These are phyloP conservation scores for Chernovozyma sophiae-reginae DNA, from an alignment of 1,139 yeast genomes.

Conservation along the genomic window DNA sequence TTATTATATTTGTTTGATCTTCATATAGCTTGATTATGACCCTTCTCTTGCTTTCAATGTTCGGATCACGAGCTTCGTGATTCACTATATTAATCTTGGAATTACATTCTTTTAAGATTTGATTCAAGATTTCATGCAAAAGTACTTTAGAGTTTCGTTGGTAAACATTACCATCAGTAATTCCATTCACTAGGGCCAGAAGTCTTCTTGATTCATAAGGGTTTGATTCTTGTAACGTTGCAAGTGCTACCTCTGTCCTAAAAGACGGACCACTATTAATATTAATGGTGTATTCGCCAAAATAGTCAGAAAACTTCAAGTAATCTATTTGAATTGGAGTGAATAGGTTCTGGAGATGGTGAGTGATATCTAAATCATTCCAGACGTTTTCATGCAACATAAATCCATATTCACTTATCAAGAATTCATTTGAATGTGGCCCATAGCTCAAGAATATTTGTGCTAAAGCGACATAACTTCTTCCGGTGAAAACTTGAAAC, in stretches of 20 bases:
- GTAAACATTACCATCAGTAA: constrained; percentile 43
- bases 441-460: constrained; percentile 80
- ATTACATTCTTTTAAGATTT: constrained; percentile 20
- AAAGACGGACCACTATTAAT: constrained; percentile 54
- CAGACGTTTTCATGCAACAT: constrained; percentile 50
- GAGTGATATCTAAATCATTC: constrained; percentile 67
- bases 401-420: constrained; percentile 87
- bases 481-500: constrained; percentile 45
- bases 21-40: constrained; percentile 11
- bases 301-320: constrained; percentile 52
- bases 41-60: constrained; percentile 6
- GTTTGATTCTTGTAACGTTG: constrained; percentile 47
- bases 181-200: constrained; percentile 32
- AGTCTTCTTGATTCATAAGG: constrained; percentile 31
- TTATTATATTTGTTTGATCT: constrained; percentile 10
- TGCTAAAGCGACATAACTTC: constrained; percentile 36
- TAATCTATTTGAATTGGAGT: constrained; percentile 38
- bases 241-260: constrained; percentile 72
- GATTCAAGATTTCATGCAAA: constrained; percentile 30
- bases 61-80: constrained; percentile 15
- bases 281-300: constrained; percentile 69
- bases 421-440: constrained; percentile 77
- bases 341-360: constrained; percentile 32
- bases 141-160: constrained; percentile 22
- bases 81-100: constrained; percentile 21